phyloP scores from a whole-genome alignment of 2,329 filamentous ascomycete genomes.

The Rhynchosporium secalis region DNA sequence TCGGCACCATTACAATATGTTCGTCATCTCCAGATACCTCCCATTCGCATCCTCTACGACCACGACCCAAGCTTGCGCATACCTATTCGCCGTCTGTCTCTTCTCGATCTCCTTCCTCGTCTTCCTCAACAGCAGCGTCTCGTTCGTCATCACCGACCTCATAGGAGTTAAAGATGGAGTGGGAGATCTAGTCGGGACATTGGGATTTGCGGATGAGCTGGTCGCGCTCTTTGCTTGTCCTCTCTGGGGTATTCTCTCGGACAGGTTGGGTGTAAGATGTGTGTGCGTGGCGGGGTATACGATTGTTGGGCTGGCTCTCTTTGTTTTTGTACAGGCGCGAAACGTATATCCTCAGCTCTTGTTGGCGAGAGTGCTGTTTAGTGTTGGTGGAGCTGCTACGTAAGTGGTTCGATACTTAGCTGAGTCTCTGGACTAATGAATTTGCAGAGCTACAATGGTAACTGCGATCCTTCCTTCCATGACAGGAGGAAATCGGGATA shows the following conservation, averaged over 20 bases:
- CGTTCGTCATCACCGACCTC: slow-evolving; percentile 81
- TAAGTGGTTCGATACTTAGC: slow-evolving; percentile 45
- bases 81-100: slow-evolving; percentile 78
- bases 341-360: slow-evolving; percentile 89
- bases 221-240: slow-evolving; percentile 81
- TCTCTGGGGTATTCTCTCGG: slow-evolving; percentile 74
- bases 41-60: slow-evolving; percentile 63
- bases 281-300: slow-evolving; percentile 76
- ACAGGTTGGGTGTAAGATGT: slow-evolving; percentile 72
- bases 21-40: slow-evolving; percentile 35
- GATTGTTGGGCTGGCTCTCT: slow-evolving; percentile 75
- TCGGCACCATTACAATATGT: slow-evolving; percentile 8
- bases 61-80: slow-evolving; percentile 64
- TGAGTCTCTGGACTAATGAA: neutral
- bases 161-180: slow-evolving; percentile 72
- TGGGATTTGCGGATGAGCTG: slow-evolving; percentile 82
- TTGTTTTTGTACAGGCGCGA: slow-evolving; percentile 79
- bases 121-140: slow-evolving; percentile 82
- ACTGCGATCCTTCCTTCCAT: slow-evolving; percentile 84
- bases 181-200: slow-evolving; percentile 78
- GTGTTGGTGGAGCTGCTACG: slow-evolving; percentile 86
- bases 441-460: slow-evolving; percentile 81
- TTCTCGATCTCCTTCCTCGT: slow-evolving; percentile 89
- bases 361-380: slow-evolving; percentile 82
- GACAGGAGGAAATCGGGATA: slow-evolving; percentile 47